Evolutionary conservation across 768 basidiomycete genomes (phyloP).

Genomic region (Termitomyces sp.): DNA sequence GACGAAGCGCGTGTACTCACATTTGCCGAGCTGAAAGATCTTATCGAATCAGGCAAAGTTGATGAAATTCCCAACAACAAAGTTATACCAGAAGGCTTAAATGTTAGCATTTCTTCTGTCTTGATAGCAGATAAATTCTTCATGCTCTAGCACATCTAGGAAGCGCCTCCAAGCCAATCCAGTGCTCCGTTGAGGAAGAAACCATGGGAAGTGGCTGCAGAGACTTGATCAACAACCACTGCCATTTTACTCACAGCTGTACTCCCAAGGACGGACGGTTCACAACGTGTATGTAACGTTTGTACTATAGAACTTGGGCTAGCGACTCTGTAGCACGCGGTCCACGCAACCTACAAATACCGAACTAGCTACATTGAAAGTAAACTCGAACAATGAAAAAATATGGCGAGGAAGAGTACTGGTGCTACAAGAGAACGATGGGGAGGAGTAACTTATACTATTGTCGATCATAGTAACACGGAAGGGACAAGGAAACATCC

Average conservation of each 20-base stretch:
- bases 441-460: not conserved
- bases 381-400: not conserved
- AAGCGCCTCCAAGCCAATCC: slow-evolving; percentile 51
- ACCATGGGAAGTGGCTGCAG: slow-evolving; percentile 52
- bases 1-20: slow-evolving; percentile 43
- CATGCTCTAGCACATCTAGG: slow-evolving; percentile 27
- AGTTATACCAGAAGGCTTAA: slow-evolving; percentile 57
- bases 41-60: slow-evolving; percentile 66
- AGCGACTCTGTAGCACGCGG: not conserved
- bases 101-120: slow-evolving; percentile 36
- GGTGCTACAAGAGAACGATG: not conserved
- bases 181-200: slow-evolving; percentile 46
- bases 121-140: not conserved
- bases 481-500: slow-evolving; percentile 3
- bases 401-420: not conserved
- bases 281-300: not conserved
- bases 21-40: slow-evolving; percentile 60
- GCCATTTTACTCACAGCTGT: not conserved
- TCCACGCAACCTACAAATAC: not conserved
- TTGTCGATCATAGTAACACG: slow-evolving; percentile 4
- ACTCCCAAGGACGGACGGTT: not conserved
- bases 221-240: not conserved
- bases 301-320: not conserved
- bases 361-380: not conserved
- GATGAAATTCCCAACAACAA: slow-evolving; percentile 80